A percentile compares a stretch with the other conserved stretches of the same genome.
Conservation (phyloP, 352 stramenopile genomes). For the Phytophthora melonis region DNA sequence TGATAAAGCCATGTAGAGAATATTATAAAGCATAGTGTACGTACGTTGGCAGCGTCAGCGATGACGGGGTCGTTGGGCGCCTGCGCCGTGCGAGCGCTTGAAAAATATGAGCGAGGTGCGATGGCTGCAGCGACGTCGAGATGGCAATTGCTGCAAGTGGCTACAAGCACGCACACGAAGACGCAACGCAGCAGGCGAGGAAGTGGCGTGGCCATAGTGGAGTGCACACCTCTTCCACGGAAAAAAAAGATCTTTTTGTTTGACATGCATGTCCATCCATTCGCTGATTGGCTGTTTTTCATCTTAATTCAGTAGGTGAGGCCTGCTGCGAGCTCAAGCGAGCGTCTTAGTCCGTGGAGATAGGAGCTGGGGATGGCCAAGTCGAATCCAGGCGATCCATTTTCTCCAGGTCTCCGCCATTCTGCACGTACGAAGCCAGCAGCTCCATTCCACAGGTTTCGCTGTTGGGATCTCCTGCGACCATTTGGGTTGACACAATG, state of each 20-base stretch:
- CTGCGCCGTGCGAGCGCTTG: conserved; percentile 30
- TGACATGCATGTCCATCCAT: conserved; percentile 5
- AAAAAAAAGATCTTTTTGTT: conserved; percentile 10
- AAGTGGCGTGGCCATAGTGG: not conserved
- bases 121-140: conserved; percentile 15
- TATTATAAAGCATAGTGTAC: not conserved
- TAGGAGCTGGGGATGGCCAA: too few species aligned
- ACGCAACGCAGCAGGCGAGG: conserved; percentile 1
- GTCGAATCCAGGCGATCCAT: too few species aligned
- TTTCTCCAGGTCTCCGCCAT: too few species aligned
- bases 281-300: too few species aligned
- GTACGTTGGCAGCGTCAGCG: conserved; percentile 51
- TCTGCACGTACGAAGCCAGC: too few species aligned
- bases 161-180: not conserved
- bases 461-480: too few species aligned
- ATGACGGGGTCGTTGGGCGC: conserved; percentile 51
- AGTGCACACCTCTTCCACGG: not conserved
- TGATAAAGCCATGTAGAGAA: not conserved
- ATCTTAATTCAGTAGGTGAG: too few species aligned
- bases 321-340: too few species aligned
- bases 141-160: not conserved
- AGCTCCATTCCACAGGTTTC: too few species aligned
- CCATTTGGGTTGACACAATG: too few species aligned
- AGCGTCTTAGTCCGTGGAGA: too few species aligned
- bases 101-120: conserved; percentile 43